Percentiles rank a stretch among this genome's conserved stretches.
Conservation (phyloP, 208 protist species). For the Crithidia acanthocephali region DNA sequence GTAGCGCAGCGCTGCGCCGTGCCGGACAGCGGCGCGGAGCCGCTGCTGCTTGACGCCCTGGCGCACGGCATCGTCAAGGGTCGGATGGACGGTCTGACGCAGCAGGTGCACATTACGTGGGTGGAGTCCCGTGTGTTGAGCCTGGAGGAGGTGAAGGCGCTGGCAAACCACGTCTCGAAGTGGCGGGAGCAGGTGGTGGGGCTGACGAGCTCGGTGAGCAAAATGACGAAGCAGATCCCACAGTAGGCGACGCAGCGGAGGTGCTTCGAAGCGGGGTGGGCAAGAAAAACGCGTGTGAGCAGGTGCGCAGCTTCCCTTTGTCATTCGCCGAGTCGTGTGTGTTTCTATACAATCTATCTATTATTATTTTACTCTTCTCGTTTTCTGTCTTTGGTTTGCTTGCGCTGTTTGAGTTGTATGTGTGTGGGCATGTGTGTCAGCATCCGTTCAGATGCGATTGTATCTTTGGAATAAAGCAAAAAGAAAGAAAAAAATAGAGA, state of each 20-base stretch:
- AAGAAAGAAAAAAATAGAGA: no score
- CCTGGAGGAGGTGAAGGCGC: constrained; percentile 71
- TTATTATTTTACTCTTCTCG: background rate
- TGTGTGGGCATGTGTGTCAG: background rate
- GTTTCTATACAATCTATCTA: background rate
- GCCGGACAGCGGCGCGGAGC: constrained; percentile 84
- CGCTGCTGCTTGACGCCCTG: constrained; percentile 94
- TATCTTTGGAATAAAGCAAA: no score
- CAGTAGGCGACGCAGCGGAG: constrained; percentile 18
- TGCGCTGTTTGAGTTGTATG: background rate
- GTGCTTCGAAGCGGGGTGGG: background rate
- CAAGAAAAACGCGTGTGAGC: background rate
- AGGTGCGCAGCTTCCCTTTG: background rate
- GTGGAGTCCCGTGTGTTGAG: constrained; percentile 90
- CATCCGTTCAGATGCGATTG: no score
- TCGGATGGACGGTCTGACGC: constrained; percentile 91
- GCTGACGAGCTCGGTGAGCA: constrained; percentile 49
- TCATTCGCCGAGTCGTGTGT: background rate
- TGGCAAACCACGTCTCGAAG: constrained; percentile 65
- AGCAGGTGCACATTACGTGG: constrained; percentile 87
- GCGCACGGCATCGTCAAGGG: constrained; percentile 94
- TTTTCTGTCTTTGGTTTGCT: background rate
- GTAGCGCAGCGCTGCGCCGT: constrained; percentile 79
- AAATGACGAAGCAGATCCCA: constrained; percentile 42
- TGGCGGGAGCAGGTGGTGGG: constrained; percentile 76